These are phyloP conservation scores for Gonapodya sp. DNA, from an alignment of 192 early-diverging fungal genomes.

Conservation along the genomic window DNA sequence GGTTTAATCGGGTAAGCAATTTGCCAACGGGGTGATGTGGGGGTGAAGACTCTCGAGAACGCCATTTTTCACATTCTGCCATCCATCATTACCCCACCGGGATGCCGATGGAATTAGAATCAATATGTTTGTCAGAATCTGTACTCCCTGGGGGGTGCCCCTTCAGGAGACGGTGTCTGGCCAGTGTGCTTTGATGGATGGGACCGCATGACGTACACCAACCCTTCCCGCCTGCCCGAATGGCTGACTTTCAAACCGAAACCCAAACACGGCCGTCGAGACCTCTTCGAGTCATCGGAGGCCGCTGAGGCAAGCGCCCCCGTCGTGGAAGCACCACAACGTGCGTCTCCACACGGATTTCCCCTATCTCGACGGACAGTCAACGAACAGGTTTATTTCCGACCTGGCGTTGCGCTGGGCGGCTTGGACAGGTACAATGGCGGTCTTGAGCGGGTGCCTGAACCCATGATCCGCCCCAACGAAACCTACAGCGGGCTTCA, in stretches of 20 bases:
- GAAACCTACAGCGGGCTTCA: background rate
- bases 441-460: background rate
- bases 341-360: background rate
- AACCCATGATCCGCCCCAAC: background rate
- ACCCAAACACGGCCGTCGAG: background rate
- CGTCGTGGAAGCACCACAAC: background rate
- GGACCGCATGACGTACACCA: background rate
- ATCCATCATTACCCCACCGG: no score
- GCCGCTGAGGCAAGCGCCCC: background rate
- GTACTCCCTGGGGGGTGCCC: background rate
- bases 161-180: slow-evolving; percentile 4
- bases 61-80: no score
- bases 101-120: background rate
- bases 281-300: background rate
- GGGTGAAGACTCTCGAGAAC: no score
- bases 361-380: background rate
- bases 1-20: background rate
- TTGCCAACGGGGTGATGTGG: background rate
- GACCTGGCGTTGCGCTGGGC: background rate
- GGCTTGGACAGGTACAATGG: background rate
- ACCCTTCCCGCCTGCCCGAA: background rate
- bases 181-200: slow-evolving; percentile 9
- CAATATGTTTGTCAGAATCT: background rate
- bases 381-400: background rate
- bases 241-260: background rate